phyloP scores from a whole-genome alignment of 176 grass and related monocot species.

The Secale cereale region DNA sequence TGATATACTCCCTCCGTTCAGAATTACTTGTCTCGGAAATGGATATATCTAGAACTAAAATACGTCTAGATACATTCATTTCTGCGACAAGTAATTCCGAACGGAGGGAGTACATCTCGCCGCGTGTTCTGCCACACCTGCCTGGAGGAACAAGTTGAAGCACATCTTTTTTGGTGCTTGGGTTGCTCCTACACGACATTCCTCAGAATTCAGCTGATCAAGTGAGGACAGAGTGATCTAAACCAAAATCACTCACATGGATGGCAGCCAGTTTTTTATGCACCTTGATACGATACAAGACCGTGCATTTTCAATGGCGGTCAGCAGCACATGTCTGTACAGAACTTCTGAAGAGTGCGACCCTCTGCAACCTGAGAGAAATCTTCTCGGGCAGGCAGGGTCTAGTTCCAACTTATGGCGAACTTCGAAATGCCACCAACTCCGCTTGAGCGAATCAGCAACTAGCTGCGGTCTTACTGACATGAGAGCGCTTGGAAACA shows the following conservation, averaged over 20 bases:
- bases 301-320: not conserved
- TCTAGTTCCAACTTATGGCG: not conserved
- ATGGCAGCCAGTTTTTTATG: not conserved
- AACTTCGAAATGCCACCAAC: not conserved
- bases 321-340: not conserved
- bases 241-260: not conserved
- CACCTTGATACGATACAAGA: not conserved
- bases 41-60: too few relatives aligned
- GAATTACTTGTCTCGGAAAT: too few relatives aligned
- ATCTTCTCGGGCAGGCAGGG: not conserved
- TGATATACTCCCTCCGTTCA: too few relatives aligned
- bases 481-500: not conserved
- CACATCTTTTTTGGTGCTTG: conserved; percentile 56
- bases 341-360: not conserved
- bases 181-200: conserved; percentile 73
- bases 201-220: conserved; percentile 42
- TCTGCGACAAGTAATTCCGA: too few relatives aligned
- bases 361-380: not conserved
- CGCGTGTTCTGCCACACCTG: conserved; percentile 68
- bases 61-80: too few relatives aligned
- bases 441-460: not conserved
- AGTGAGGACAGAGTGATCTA: conserved; percentile 36
- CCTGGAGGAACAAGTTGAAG: conserved; percentile 52
- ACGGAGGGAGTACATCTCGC: too few relatives aligned
- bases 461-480: not conserved